Evolutionary conservation across 441 rosid genomes (phyloP).

Genomic region (Pelargonium cotyledonis): DNA sequence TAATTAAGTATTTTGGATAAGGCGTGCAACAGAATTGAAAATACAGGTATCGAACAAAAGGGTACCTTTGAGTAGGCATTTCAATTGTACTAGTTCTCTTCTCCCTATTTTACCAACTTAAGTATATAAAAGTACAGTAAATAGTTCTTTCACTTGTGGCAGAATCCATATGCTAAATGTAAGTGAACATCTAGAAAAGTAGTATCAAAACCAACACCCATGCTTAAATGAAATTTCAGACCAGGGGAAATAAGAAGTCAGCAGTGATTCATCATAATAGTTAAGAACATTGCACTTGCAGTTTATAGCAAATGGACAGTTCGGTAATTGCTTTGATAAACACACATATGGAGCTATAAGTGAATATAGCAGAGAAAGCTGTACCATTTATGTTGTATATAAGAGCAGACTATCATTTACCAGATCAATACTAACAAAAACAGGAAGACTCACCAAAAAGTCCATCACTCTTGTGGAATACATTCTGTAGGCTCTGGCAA

Average conservation of each 20-base stretch:
- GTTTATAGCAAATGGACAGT: not conserved
- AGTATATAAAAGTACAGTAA: too few relatives aligned
- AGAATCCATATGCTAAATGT: not conserved
- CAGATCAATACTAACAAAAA: not conserved
- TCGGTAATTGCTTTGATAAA: not conserved
- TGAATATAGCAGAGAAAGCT: not conserved
- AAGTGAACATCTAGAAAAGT: too few relatives aligned
- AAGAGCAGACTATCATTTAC: not conserved
- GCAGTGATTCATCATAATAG: too few relatives aligned
- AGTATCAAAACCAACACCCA: not conserved
- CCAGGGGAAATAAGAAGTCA: not conserved
- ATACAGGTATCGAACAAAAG: not conserved
- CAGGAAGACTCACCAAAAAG: constrained; percentile 4
- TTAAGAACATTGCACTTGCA: not conserved
- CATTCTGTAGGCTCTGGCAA: constrained; percentile 24
- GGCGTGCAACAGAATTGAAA: not conserved
- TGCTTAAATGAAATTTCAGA: not conserved
- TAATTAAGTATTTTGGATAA: not conserved
- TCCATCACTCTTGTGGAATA: constrained; percentile 22
- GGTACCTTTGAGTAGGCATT: not conserved
- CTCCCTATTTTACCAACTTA: not conserved
- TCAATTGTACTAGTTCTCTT: not conserved
- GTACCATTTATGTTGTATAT: not conserved
- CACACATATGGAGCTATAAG: not conserved
- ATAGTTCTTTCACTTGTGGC: not conserved